phyloP scores from a whole-genome alignment of 495 filamentous ascomycete genomes.

The Neurospora africana region DNA sequence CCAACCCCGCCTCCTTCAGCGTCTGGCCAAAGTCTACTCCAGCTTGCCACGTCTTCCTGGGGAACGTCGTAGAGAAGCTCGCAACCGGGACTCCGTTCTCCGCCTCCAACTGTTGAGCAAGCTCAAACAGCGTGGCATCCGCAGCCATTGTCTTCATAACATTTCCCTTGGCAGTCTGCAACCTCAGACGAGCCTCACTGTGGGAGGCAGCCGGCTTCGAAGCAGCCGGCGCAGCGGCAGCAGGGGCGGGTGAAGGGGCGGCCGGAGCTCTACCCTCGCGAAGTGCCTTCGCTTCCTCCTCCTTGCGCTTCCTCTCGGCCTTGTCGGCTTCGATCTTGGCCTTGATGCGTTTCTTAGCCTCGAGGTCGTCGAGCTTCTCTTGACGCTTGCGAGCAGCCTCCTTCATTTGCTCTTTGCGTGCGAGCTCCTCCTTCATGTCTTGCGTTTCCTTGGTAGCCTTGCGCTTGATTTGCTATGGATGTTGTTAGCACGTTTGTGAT shows the following conservation, averaged over 20 bases:
- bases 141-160: conserved; percentile 74
- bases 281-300: conserved; percentile 73
- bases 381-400: conserved; percentile 71
- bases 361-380: conserved; percentile 81
- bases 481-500: conserved; percentile 5
- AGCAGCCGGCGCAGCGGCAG: conserved; percentile 22
- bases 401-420: conserved; percentile 81
- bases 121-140: conserved; percentile 88
- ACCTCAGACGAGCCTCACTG: conserved; percentile 68
- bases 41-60: conserved; percentile 67
- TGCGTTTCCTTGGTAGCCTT: conserved; percentile 75
- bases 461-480: conserved; percentile 62
- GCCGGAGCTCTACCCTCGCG: conserved; percentile 60
- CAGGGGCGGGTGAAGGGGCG: conserved; percentile 28
- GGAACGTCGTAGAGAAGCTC: conserved; percentile 78
- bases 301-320: conserved; percentile 67
- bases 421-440: conserved; percentile 70
- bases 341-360: conserved; percentile 77
- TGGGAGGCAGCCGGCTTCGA: conserved; percentile 38
- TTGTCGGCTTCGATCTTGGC: conserved; percentile 89
- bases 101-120: conserved; percentile 59
- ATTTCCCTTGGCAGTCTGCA: conserved; percentile 65
- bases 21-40: conserved; percentile 77
- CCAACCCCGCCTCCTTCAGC: conserved; percentile 81
- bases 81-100: conserved; percentile 49